Base-by-base conservation (phyloP, 331 rosid genomes). In the Malus hybrid region DNA sequence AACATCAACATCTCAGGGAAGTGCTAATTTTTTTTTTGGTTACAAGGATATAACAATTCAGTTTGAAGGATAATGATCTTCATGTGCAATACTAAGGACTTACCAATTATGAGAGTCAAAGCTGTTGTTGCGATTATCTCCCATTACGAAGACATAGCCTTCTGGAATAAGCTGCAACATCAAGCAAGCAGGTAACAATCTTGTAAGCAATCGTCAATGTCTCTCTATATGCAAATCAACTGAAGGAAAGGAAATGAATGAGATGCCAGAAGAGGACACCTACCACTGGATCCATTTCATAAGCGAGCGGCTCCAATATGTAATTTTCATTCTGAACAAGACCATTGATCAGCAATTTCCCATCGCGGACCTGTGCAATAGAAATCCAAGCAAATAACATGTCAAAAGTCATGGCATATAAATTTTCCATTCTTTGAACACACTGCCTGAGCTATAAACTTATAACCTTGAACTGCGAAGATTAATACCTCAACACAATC, bases 31-130 rank as follows among this genome's bases (percentile, higher is more conserved):
- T 50, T 50, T 16, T 50, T 50, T 50, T 15, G 9, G n/a, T 50
- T 16, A 50, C 56, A 0, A 50, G 22, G 69, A 59, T 74, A 63
- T 36, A 7, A 42, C 46, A 19, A 42, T 62, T 16, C 64, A 65
- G 27, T 36, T 31, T 2, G 46, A 14, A 42, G 10, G 10, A 50
- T 39, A 18, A 32, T 1, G 74, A 56, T 27, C 39, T 57, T 39
- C 52, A 15, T n/a, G 16, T 10, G 16, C 2, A 13, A 36, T 0
- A 65, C 67, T 75, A 63, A 66, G 84, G 39, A 77, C n/a, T 83
- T 90, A 95, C 99, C 99, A 92, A 89, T 86, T 83, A 75, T 92
- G 97, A 48, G 99, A 95, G 76, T 95, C 99, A 72, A 89, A 92
- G 83, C 99, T 95, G 69, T 89, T 87, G 73, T 95, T 95, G 60